Evolutionary conservation across 805 yeast species (phyloP).

Genomic region (Candida chauliodis): DNA sequence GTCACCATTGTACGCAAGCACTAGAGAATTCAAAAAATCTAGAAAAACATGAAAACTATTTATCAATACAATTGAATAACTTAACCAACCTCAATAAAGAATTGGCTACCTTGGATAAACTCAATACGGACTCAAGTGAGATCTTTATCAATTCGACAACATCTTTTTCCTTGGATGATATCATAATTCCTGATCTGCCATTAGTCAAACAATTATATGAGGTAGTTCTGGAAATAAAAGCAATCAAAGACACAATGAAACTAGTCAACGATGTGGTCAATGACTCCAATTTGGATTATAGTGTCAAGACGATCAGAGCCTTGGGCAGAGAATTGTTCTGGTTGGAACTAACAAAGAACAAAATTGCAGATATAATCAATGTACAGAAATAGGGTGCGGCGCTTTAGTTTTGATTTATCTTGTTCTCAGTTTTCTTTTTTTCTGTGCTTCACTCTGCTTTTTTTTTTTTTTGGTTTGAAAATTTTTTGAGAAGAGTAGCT

Average conservation of each 20-base stretch:
- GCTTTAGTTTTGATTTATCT: background rate
- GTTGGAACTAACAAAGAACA: conserved; percentile 33
- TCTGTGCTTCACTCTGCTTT: no score
- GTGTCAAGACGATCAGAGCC: conserved; percentile 33
- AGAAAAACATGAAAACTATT: conserved; percentile 26
- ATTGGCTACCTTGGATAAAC: conserved; percentile 20
- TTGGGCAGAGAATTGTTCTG: conserved; percentile 40
- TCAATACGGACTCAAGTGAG: conserved; percentile 19
- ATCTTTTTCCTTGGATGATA: conserved; percentile 27
- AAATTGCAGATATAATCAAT: conserved; percentile 24
- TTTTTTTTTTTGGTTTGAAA: conserved; percentile 3
- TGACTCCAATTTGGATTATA: conserved; percentile 28
- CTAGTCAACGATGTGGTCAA: conserved; percentile 46
- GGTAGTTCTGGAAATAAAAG: conserved; percentile 60
- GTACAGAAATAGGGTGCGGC: background rate
- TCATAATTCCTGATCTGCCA: conserved; percentile 37
- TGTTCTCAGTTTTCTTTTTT: conserved; percentile 3
- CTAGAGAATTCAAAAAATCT: conserved; percentile 30
- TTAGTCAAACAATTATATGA: conserved; percentile 58
- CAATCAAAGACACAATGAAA: conserved; percentile 64
- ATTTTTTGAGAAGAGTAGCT: conserved; percentile 4
- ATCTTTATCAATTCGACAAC: conserved; percentile 15
- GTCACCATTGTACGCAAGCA: conserved; percentile 35
- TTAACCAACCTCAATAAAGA: conserved; percentile 23
- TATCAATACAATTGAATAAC: conserved; percentile 21